phyloP scores from a whole-genome alignment of 2,329 filamentous ascomycete species.

The Trichoderma brevicompactum region DNA sequence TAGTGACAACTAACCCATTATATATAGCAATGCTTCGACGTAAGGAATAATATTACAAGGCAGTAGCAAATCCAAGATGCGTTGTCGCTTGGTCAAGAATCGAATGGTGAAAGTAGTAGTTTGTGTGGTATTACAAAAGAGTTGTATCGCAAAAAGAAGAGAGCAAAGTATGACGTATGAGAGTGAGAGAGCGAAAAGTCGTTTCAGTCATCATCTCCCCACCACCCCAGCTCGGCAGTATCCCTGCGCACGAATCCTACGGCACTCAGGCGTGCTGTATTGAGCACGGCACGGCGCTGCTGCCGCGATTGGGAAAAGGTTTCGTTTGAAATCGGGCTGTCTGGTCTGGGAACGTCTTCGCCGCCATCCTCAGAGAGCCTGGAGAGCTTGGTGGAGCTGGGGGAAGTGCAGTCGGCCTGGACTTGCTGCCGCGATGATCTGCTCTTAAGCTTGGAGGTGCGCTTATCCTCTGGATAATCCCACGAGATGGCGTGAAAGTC shows the following conservation, averaged over 20 bases:
- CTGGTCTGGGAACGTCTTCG: conserved; percentile 46
- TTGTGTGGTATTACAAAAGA: background rate
- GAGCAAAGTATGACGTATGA: background rate
- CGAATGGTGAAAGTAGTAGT: background rate
- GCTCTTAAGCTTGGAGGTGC: conserved; percentile 1
- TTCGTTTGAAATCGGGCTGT: conserved; percentile 47
- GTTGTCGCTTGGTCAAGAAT: background rate
- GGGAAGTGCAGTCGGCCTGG: background rate
- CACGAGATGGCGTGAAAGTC: conserved; percentile 22
- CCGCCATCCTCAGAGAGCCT: conserved; percentile 30
- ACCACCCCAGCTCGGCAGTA: conserved; percentile 41
- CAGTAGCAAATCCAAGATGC: background rate
- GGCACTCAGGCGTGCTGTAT: conserved; percentile 46
- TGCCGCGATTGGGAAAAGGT: conserved; percentile 37
- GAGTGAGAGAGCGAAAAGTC: background rate
- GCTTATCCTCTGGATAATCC: conserved; percentile 21
- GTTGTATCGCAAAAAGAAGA: background rate
- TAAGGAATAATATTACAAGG: conserved; percentile 11
- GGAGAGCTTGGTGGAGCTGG: conserved; percentile 17
- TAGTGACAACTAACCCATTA: conserved; percentile 17
- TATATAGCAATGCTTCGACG: conserved; percentile 20
- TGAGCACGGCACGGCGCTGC: conserved; percentile 38
- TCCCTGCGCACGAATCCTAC: conserved; percentile 37
- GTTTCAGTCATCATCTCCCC: conserved; percentile 48
- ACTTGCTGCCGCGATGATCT: conserved; percentile 2